A percentile compares a stretch with the other conserved stretches of the same genome.
Evolutionary conservation across 768 basidiomycete genomes (phyloP).

Genomic region (Cystobasidiopsis lactophilus): DNA sequence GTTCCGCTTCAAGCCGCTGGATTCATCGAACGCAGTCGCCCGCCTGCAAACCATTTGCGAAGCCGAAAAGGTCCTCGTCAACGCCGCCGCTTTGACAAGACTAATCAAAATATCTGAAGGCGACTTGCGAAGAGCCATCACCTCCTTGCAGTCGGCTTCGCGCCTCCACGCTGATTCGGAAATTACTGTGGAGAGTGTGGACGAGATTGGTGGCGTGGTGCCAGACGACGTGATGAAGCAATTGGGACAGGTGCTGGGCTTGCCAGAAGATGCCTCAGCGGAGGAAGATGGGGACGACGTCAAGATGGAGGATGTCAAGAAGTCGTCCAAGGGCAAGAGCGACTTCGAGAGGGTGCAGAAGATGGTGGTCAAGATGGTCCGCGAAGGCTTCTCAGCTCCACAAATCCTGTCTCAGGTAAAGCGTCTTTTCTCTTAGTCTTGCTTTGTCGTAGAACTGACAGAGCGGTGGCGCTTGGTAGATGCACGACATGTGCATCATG

Average conservation of each 20-base stretch:
- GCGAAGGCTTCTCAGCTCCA: constrained; percentile 78
- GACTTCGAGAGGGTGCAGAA: constrained; percentile 33
- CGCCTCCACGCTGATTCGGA: constrained; percentile 40
- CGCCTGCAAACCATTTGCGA: constrained; percentile 61
- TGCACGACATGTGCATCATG: constrained; percentile 72
- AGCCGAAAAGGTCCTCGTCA: constrained; percentile 40
- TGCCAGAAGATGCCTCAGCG: constrained; percentile 32
- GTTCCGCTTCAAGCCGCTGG: constrained; percentile 89
- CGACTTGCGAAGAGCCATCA: constrained; percentile 89
- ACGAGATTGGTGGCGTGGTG: constrained; percentile 92
- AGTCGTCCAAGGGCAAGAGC: constrained; percentile 33
- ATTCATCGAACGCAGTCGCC: constrained; percentile 45
- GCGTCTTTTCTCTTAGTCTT: not conserved
- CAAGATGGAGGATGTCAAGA: constrained; percentile 30
- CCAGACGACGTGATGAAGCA: constrained; percentile 47
- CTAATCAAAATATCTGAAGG: constrained; percentile 66
- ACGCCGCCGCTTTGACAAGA: constrained; percentile 37
- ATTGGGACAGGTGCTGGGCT: constrained; percentile 48
- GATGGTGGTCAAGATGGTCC: constrained; percentile 51
- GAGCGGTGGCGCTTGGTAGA: too few relatives aligned
- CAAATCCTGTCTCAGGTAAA: constrained; percentile 71
- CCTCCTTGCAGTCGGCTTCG: constrained; percentile 86
- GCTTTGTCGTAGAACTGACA: constrained; percentile 2
- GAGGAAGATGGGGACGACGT: constrained; percentile 31
- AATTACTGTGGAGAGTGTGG: constrained; percentile 57